Percentiles rank a stretch among this genome's conserved stretches.
Evolutionary conservation across 768 basidiomycete genomes (phyloP).

Genomic region (Suillus cothurnatus): DNA sequence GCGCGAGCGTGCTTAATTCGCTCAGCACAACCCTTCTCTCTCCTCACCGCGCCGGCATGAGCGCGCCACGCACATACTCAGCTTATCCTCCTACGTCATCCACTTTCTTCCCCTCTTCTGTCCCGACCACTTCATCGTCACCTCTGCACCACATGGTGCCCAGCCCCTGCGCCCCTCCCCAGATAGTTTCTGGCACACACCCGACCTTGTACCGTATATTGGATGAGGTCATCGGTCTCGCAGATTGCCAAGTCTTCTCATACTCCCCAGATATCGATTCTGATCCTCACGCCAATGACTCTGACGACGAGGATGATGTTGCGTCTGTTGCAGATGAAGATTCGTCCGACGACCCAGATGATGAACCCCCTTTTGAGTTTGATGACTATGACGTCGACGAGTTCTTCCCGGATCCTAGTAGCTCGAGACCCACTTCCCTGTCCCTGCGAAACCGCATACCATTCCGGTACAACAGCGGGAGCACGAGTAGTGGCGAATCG

Average conservation of each 20-base stretch:
- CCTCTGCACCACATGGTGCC: slow-evolving; percentile 58
- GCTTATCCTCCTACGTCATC: slow-evolving; percentile 77
- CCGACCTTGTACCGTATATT: slow-evolving; percentile 86
- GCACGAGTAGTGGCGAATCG: slow-evolving; percentile 36
- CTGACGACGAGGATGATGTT: slow-evolving; percentile 76
- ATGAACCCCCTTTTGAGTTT: slow-evolving; percentile 75
- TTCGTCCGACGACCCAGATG: slow-evolving; percentile 71
- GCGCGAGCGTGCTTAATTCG: slow-evolving; percentile 78
- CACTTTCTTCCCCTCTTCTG: slow-evolving; percentile 75
- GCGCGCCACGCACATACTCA: slow-evolving; percentile 80
- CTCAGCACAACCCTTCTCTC: slow-evolving; percentile 82
- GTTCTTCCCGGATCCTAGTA: slow-evolving; percentile 21
- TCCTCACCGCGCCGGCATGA: slow-evolving; percentile 65
- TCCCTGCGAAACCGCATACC: slow-evolving; percentile 16
- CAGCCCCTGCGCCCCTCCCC: slow-evolving; percentile 71
- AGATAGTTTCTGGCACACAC: slow-evolving; percentile 81
- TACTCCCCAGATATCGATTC: slow-evolving; percentile 92
- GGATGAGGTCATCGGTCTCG: slow-evolving; percentile 86
- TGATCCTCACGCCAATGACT: slow-evolving; percentile 90
- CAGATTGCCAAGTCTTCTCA: slow-evolving; percentile 94
- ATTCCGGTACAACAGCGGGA: slow-evolving; percentile 36
- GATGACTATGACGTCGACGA: slow-evolving; percentile 81
- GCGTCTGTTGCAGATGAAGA: slow-evolving; percentile 68
- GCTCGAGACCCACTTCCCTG: slow-evolving; percentile 16
- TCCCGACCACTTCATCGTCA: slow-evolving; percentile 67